Evolutionary conservation across 192 early-diverging fungal species (phyloP).

Genomic region (Backusella liffmaniae): DNA sequence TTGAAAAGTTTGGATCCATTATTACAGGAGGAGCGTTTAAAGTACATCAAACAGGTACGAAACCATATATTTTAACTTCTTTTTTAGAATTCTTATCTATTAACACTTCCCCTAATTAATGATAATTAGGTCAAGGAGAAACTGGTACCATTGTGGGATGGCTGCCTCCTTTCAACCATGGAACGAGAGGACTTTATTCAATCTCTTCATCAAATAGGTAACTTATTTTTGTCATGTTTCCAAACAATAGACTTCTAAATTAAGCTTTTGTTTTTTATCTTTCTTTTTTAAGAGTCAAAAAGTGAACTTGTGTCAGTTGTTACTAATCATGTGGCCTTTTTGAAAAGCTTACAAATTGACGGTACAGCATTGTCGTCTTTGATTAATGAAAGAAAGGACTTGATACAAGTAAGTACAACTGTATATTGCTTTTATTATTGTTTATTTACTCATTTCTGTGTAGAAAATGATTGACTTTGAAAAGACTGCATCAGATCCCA

Average conservation of each 20-base stretch:
- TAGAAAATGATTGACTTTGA: slow-evolving; percentile 79
- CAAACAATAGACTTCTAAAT: background rate
- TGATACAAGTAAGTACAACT: slow-evolving; percentile 43
- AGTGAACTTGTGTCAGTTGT: slow-evolving; percentile 11
- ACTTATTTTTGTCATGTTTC: background rate
- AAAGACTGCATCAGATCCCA: slow-evolving; percentile 70
- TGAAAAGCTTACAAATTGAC: slow-evolving; percentile 21
- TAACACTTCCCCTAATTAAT: slow-evolving; percentile 17
- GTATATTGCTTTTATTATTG: background rate
- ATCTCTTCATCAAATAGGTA: slow-evolving; percentile 37
- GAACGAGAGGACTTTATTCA: slow-evolving; percentile 43
- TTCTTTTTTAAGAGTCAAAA: background rate
- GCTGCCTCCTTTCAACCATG: slow-evolving; percentile 37
- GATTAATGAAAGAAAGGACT: slow-evolving; percentile 44
- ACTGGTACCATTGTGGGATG: slow-evolving; percentile 42
- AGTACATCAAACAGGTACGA: slow-evolving; percentile 10
- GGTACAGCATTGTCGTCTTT: slow-evolving; percentile 34
- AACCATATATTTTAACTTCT: background rate
- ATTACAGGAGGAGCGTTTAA: background rate
- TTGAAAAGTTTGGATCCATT: background rate
- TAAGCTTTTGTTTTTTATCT: slow-evolving; percentile 5
- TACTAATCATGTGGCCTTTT: slow-evolving; percentile 25
- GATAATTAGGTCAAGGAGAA: slow-evolving; percentile 29
- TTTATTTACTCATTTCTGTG: background rate
- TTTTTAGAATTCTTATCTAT: slow-evolving; percentile 17